Evolutionary conservation across 2,329 filamentous ascomycete genomes (phyloP).

Genomic region (Penicillium olsonii): DNA sequence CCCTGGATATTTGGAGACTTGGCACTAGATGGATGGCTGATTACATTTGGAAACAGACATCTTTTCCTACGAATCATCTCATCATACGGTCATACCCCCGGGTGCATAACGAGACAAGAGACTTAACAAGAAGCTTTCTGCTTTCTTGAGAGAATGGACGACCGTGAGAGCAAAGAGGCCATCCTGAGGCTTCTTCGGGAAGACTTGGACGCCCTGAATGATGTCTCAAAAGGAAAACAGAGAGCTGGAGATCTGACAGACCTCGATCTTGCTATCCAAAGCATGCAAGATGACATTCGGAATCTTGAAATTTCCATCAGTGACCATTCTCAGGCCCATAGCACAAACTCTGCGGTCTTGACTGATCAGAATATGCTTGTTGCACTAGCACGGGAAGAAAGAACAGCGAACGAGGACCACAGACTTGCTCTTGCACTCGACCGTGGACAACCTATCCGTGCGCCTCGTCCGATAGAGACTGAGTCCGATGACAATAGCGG

Average conservation of each 20-base stretch:
- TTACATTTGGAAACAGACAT: too few relatives aligned
- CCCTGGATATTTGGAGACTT: too few relatives aligned
- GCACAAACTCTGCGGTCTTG: conserved; percentile 8
- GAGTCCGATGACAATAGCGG: not conserved
- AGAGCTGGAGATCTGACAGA: conserved; percentile 5
- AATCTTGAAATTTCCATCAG: not conserved
- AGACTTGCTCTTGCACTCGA: not conserved
- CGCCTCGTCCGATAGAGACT: not conserved
- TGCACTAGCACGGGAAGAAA: conserved; percentile 3
- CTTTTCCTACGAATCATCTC: too few relatives aligned
- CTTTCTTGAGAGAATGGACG: not conserved
- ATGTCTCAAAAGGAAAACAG: conserved; percentile 10
- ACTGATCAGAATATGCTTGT: conserved; percentile 11
- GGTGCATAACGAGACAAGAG: too few relatives aligned
- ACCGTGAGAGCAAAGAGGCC: not conserved
- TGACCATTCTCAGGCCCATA: conserved; percentile 9
- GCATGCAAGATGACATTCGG: conserved; percentile 7
- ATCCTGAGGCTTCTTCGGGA: conserved; percentile 7
- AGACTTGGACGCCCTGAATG: conserved; percentile 2
- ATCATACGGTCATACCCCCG: too few relatives aligned
- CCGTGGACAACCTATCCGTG: not conserved
- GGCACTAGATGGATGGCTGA: too few relatives aligned
- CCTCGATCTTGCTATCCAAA: conserved; percentile 8
- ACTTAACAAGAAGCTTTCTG: too few relatives aligned
- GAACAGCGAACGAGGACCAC: conserved; percentile 7